Evolutionary conservation across 805 yeast genomes (phyloP).

Genomic region (Peterozyma toletana): DNA sequence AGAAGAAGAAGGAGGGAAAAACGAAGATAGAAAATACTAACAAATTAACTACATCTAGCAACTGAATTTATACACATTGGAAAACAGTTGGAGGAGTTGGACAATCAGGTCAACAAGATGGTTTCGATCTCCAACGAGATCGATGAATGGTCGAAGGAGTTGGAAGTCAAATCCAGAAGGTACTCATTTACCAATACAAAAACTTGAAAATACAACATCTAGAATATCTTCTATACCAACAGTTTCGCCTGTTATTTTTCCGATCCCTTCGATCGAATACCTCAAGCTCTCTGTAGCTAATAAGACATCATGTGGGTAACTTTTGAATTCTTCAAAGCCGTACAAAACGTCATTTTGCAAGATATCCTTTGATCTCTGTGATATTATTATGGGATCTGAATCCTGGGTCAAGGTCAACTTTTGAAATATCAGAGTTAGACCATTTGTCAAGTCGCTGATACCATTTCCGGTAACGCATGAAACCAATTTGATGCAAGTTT

Average conservation of each 20-base stretch:
- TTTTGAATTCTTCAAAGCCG: conserved; percentile 61
- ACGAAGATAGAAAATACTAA: conserved; percentile 15
- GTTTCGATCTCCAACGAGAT: conserved; percentile 46
- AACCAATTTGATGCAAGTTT: conserved; percentile 26
- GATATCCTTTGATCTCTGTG: conserved; percentile 71
- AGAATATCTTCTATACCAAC: conserved; percentile 86
- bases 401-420: conserved; percentile 39
- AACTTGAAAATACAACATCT: conserved; percentile 85
- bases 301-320: conserved; percentile 60
- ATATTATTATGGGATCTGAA: conserved; percentile 63
- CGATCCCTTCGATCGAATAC: conserved; percentile 77
- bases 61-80: conserved; percentile 22
- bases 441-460: conserved; percentile 33
- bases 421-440: conserved; percentile 40
- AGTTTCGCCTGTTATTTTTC: conserved; percentile 84
- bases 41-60: conserved; percentile 2
- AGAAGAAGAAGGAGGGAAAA: conserved; percentile 20
- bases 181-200: conserved; percentile 82
- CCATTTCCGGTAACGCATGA: conserved; percentile 64
- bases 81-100: conserved; percentile 21
- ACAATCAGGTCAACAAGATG: conserved; percentile 28
- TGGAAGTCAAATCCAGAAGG: conserved; percentile 34
- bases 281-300: conserved; percentile 72
- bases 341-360: conserved; percentile 67
- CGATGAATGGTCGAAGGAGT: conserved; percentile 54